A percentile compares a stretch with the other conserved stretches of the same genome.
Evolutionary conservation across 495 filamentous ascomycete species (phyloP).

Genomic region (Staphylotrichum tortipilum): DNA sequence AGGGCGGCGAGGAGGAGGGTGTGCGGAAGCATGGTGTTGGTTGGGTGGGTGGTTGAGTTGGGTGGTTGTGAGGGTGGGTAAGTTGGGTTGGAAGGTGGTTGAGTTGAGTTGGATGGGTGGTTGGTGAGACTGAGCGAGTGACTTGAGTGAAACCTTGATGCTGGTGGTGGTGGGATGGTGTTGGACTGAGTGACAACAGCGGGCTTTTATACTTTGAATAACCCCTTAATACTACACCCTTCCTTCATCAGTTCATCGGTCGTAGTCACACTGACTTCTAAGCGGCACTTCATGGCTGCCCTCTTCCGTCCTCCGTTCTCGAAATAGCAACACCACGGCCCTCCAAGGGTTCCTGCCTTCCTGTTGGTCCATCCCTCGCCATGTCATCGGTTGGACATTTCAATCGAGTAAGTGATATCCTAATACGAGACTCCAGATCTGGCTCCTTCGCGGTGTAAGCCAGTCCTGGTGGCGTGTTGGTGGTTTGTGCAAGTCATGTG

Average conservation of each 20-base stretch:
- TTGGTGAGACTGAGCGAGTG: too few species aligned
- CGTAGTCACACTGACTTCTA: too few species aligned
- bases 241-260: background rate
- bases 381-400: background rate
- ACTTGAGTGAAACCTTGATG: too few species aligned
- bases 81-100: background rate
- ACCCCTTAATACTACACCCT: too few species aligned
- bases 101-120: too few species aligned
- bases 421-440: constrained; percentile 10
- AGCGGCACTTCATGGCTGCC: background rate
- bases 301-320: background rate
- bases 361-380: background rate
- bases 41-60: background rate
- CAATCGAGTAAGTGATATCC: background rate
- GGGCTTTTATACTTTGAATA: too few species aligned
- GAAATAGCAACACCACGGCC: background rate
- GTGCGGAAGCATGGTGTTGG: background rate
- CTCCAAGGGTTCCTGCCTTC: background rate
- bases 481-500: background rate
- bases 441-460: background rate
- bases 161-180: too few species aligned
- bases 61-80: background rate
- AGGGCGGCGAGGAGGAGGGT: constrained; percentile 16
- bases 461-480: background rate
- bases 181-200: too few species aligned